phyloP scores from a whole-genome alignment of 2,329 filamentous ascomycete genomes.

The Aspergillus sp. region DNA sequence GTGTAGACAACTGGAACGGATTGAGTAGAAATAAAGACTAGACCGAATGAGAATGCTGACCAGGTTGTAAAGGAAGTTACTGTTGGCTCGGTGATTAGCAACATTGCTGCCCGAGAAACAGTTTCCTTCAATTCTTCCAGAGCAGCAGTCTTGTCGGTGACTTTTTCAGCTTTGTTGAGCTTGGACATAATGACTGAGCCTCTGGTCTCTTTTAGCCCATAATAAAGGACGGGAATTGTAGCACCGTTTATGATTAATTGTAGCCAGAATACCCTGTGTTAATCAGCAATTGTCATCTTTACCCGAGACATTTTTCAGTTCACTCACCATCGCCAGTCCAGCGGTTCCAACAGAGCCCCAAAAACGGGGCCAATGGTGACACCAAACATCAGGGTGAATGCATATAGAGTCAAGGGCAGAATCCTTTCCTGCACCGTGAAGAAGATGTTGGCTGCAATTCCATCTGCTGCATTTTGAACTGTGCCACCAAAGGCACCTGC shows the following conservation, averaged over 20 bases:
- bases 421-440: neutral
- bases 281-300: neutral
- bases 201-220: neutral
- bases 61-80: constrained; percentile 1
- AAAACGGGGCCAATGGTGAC: constrained; percentile 1
- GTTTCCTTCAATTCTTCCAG: neutral
- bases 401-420: neutral
- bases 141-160: neutral
- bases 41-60: constrained; percentile 1
- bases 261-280: neutral
- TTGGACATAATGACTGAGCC: neutral
- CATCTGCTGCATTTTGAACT: constrained; percentile 1
- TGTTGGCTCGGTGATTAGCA: constrained; percentile 1
- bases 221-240: neutral
- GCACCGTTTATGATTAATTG: constrained; percentile 1
- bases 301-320: neutral
- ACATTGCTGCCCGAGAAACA: neutral
- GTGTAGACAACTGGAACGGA: neutral
- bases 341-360: neutral
- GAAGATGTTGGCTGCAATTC: constrained; percentile 1
- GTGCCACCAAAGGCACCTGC: constrained; percentile 1
- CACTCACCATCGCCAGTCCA: constrained; percentile 1
- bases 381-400: neutral
- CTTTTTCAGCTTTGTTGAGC: neutral
- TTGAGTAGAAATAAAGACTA: neutral